Conservation (phyloP, 176 grass and related monocot species). For the Microstegium vimineum region DNA sequence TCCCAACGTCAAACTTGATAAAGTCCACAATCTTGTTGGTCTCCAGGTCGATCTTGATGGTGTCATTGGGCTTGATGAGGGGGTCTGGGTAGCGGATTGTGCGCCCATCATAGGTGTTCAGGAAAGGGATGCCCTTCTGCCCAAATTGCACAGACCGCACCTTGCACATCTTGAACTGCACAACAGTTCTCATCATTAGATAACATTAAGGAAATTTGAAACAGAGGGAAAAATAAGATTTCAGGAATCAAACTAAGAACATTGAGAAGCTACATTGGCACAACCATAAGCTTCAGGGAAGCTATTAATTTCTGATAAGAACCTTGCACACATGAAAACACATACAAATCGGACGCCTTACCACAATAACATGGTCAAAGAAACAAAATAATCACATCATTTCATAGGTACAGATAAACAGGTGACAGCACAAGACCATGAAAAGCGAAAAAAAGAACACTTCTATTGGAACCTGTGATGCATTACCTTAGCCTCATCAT, state of each 20-base stretch:
- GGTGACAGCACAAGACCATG: not conserved
- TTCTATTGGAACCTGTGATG: not conserved
- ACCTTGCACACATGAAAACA: not conserved
- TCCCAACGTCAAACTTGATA: conserved; percentile 54
- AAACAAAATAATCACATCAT: not conserved
- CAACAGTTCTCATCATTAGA: not conserved
- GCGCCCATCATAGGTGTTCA: conserved; percentile 44
- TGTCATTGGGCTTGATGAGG: conserved; percentile 48
- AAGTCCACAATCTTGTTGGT: conserved; percentile 44
- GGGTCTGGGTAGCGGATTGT: conserved; percentile 51
- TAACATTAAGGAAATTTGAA: not conserved
- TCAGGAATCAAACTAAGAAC: not conserved
- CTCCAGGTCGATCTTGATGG: conserved; percentile 47
- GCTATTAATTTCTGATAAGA: not conserved
- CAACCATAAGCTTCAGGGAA: not conserved
- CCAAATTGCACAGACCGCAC: conserved; percentile 49
- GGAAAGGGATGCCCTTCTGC: conserved; percentile 49
- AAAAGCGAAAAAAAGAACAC: not conserved
- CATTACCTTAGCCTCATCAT: conserved; percentile 42
- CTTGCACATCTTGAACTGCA: conserved; percentile 50
- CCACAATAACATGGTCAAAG: not conserved
- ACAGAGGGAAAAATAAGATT: not conserved
- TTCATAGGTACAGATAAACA: not conserved
- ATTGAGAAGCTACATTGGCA: not conserved
- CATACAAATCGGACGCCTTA: not conserved